A percentile compares a stretch with the other conserved stretches of the same genome.
phyloP scores from a whole-genome alignment of 805 yeast species.

The Monosporozyma aerobia region DNA sequence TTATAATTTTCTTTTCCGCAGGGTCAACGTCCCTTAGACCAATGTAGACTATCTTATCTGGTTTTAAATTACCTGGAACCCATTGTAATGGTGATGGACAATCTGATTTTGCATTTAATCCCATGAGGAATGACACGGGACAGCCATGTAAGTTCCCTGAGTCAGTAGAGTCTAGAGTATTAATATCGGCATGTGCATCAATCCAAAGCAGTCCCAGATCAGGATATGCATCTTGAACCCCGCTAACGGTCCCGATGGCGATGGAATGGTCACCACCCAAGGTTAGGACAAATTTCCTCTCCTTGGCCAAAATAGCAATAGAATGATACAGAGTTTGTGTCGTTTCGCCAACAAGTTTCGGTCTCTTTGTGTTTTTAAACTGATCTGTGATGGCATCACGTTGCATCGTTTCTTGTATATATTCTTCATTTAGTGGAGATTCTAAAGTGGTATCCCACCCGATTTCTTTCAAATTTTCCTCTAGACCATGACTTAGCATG shows the following conservation, averaged over 20 bases:
- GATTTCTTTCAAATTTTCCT: constrained; percentile 48
- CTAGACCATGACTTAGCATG: constrained; percentile 63
- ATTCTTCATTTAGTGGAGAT: constrained; percentile 45
- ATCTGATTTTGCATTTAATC: constrained; percentile 49
- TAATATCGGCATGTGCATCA: constrained; percentile 97
- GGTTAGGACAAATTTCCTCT: constrained; percentile 60
- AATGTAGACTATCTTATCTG: constrained; percentile 75
- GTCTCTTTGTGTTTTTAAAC: constrained; percentile 53
- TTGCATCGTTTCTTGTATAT: constrained; percentile 33
- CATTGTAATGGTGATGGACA: constrained; percentile 66
- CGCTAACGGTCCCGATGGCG: constrained; percentile 87
- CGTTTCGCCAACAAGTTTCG: constrained; percentile 68
- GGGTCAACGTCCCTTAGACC: constrained; percentile 90
- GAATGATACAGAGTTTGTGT: constrained; percentile 54
- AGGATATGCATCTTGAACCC: constrained; percentile 68
- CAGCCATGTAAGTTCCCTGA: constrained; percentile 95
- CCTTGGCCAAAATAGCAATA: constrained; percentile 42
- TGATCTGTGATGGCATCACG: constrained; percentile 43
- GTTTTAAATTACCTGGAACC: constrained; percentile 62
- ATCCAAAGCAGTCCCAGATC: constrained; percentile 91
- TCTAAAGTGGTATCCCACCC: constrained; percentile 60
- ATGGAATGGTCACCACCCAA: constrained; percentile 96
- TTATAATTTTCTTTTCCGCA: constrained; percentile 70
- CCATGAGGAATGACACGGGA: constrained; percentile 86
- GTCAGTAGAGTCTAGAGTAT: constrained; percentile 73